Evolutionary conservation across 2,329 filamentous ascomycete genomes (phyloP).

Genomic region (Hypoxylon sp.): DNA sequence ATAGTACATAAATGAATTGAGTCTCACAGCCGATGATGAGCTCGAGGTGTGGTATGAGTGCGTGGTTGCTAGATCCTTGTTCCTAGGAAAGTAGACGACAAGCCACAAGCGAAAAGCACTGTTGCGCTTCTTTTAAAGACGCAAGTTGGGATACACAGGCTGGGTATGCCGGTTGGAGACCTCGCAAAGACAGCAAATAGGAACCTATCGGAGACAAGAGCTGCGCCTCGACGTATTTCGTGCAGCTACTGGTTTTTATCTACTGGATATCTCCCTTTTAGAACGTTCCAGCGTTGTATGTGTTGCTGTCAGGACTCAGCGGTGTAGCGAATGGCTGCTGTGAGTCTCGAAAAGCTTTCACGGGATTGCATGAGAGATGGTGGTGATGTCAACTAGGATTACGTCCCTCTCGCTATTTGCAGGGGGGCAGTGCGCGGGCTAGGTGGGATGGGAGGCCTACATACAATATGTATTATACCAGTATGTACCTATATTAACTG

Average conservation of each 20-base stretch:
- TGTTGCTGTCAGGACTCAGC: slow-evolving; percentile 27
- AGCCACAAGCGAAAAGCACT: slow-evolving; percentile 20
- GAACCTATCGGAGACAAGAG: slow-evolving; percentile 28
- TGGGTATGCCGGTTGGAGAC: slow-evolving; percentile 31
- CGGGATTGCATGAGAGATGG: slow-evolving; percentile 39
- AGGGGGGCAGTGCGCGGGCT: slow-evolving; percentile 29
- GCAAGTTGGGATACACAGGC: slow-evolving; percentile 14
- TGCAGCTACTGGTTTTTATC: slow-evolving; percentile 18
- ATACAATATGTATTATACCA: slow-evolving; percentile 10
- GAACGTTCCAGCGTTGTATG: slow-evolving; percentile 26
- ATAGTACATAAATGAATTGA: slow-evolving; percentile 40
- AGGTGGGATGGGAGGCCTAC: slow-evolving; percentile 39
- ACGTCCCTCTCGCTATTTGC: slow-evolving; percentile 30
- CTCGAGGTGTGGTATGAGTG: neutral
- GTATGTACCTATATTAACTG: slow-evolving; percentile 2
- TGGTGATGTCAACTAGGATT: slow-evolving; percentile 46
- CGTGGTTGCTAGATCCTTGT: slow-evolving; percentile 19
- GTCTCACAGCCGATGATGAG: slow-evolving; percentile 10
- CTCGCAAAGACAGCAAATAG: slow-evolving; percentile 23
- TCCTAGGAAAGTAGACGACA: slow-evolving; percentile 26
- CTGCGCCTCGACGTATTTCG: slow-evolving; percentile 45
- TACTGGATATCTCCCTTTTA: slow-evolving; percentile 15
- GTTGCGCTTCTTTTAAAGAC: slow-evolving; percentile 39
- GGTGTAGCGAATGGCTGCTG: slow-evolving; percentile 45
- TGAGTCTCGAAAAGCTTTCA: slow-evolving; percentile 32